Evolutionary conservation across 768 basidiomycete species (phyloP).

Genomic region (Coprinopsis cinerea): DNA sequence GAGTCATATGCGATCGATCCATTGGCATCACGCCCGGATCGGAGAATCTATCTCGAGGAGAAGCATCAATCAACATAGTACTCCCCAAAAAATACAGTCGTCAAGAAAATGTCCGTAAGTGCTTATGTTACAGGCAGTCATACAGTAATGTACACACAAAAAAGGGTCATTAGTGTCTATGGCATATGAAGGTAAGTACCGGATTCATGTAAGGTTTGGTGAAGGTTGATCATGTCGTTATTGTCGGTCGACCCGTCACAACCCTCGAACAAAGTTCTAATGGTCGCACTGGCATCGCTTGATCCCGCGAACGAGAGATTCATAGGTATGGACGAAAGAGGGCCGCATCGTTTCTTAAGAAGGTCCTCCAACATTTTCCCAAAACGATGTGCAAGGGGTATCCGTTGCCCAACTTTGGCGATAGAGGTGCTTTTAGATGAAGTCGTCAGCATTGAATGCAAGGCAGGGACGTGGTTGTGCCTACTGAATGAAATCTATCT

Average conservation of each 20-base stretch:
- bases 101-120: constrained; percentile 3
- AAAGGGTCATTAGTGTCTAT: constrained; percentile 9
- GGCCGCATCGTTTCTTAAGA: constrained; percentile 33
- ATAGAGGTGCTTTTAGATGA: constrained; percentile 43
- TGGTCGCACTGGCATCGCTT: constrained; percentile 20
- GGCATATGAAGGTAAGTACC: constrained; percentile 30
- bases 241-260: constrained; percentile 2
- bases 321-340: constrained; percentile 20
- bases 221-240: constrained; percentile 22
- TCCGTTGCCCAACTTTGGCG: constrained; percentile 55
- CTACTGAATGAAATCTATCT: constrained; percentile 66
- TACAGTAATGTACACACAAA: constrained; percentile 3
- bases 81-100: constrained; percentile 3
- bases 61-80: too few relatives aligned
- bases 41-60: too few relatives aligned
- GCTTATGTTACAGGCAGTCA: constrained; percentile 10
- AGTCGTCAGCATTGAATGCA: background rate
- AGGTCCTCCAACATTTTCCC: constrained; percentile 52
- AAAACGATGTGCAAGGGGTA: constrained; percentile 60
- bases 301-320: constrained; percentile 31
- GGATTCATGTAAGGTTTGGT: constrained; percentile 29
- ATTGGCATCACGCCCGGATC: too few relatives aligned
- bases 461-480: constrained; percentile 17
- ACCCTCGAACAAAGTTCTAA: constrained; percentile 27
- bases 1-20: too few relatives aligned